Evolutionary conservation across 2,329 filamentous ascomycete species (phyloP).

Genomic region (Colletotrichum karsti): DNA sequence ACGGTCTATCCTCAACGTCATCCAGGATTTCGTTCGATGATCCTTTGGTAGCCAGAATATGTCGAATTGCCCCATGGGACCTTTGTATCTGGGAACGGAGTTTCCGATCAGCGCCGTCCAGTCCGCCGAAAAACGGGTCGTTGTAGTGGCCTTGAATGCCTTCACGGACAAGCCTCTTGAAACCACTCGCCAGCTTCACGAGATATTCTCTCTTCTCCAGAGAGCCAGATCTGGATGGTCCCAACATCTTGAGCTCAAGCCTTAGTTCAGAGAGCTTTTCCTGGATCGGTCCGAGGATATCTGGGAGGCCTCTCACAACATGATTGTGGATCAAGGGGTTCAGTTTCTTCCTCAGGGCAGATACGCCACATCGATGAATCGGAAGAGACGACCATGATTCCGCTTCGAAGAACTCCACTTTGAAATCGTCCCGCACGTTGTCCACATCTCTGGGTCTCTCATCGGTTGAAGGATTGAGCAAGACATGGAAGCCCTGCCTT

Average conservation of each 20-base stretch:
- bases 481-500: slow-evolving; percentile 60
- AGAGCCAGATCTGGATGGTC: slow-evolving; percentile 29
- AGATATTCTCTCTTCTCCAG: slow-evolving; percentile 43
- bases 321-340: slow-evolving; percentile 40
- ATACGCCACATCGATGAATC: slow-evolving; percentile 42
- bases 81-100: slow-evolving; percentile 41
- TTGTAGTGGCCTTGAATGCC: slow-evolving; percentile 39
- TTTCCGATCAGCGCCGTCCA: slow-evolving; percentile 31
- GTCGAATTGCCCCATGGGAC: slow-evolving; percentile 40
- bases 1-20: not conserved
- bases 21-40: slow-evolving; percentile 26
- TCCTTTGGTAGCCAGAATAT: slow-evolving; percentile 36
- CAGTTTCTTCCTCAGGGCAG: slow-evolving; percentile 42
- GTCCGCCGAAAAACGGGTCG: slow-evolving; percentile 46
- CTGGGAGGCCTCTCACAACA: slow-evolving; percentile 36
- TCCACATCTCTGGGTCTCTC: slow-evolving; percentile 27
- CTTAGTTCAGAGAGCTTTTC: slow-evolving; percentile 31
- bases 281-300: slow-evolving; percentile 37
- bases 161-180: slow-evolving; percentile 40
- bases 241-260: slow-evolving; percentile 31
- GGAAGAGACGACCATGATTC: slow-evolving; percentile 36
- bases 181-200: slow-evolving; percentile 43
- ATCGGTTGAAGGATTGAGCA: slow-evolving; percentile 55
- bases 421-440: slow-evolving; percentile 38
- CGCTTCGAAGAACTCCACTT: slow-evolving; percentile 41